Conservation (phyloP, 768 basidiomycete genomes). For the Lyophyllum semitale region DNA sequence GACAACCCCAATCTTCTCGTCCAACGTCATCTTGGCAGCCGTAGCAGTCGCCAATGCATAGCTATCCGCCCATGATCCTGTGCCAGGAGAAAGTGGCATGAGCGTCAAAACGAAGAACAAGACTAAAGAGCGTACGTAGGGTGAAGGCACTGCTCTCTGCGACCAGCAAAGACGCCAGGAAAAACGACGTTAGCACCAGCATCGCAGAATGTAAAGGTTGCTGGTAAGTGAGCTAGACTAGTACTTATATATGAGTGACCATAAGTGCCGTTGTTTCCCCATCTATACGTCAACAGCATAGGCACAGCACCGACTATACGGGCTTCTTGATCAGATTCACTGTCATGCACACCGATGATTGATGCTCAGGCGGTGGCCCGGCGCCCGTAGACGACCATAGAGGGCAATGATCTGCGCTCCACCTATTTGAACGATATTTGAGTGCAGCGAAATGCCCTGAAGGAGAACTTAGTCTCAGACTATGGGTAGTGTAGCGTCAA, state of each 20-base stretch:
- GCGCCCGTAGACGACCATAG: not conserved
- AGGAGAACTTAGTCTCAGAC: no score
- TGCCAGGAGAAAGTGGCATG: not conserved
- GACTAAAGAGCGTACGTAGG: not conserved
- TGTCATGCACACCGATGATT: not conserved
- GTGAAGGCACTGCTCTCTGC: conserved; percentile 3
- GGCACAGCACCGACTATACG: not conserved
- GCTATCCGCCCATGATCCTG: conserved; percentile 50
- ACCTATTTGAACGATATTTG: no score
- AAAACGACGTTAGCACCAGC: not conserved
- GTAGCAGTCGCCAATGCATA: conserved; percentile 37
- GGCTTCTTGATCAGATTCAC: not conserved
- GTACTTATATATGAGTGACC: not conserved
- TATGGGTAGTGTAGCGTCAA: no score
- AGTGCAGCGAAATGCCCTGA: no score
- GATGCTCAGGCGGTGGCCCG: not conserved
- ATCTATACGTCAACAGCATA: not conserved
- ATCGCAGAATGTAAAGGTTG: not conserved
- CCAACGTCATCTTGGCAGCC: conserved; percentile 40
- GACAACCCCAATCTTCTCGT: conserved; percentile 48
- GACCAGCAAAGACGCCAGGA: not conserved
- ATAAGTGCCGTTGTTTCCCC: not conserved
- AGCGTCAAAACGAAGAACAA: not conserved
- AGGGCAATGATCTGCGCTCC: no score
- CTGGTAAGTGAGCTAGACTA: not conserved